Base-by-base conservation (phyloP, 768 basidiomycete genomes). In the Suillus brevipes region DNA sequence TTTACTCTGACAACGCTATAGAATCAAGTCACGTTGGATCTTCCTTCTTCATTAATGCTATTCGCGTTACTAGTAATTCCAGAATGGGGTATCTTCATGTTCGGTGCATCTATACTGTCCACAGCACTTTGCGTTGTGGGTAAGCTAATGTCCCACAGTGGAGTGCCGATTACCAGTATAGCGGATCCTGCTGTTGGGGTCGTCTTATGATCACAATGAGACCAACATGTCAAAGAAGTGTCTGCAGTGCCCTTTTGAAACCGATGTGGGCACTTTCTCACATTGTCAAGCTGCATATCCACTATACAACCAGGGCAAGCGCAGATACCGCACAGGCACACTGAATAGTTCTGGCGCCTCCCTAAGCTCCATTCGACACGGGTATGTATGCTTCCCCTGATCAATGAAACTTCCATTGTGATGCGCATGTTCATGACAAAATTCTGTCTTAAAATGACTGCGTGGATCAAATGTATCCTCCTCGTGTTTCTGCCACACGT, bases 331-430 rank as follows among this genome's bases (percentile, higher is more conserved):
- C 31, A 42, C 58, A 59, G 58, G 58, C 58, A 59, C 58, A 42
- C 53, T 34, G 20, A 7, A 55, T 34, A 55, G 31, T 18, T 59
- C 25, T 42, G 58, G 28, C 18, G 25, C 53, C 53, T 59, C 53
- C 10, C 40, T 59, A 66, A 69, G 62, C 43, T 58, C 69, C 52
- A 67, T 59, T 28, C 10, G 40, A 42, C 58, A 40, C 57, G 57
- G 57, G 37, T 58, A 36, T 37, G 49, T 28, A 59, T 42, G 62
- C 65, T 68, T 66, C 68, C 71, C 72, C 75, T 78, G 73, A 66
- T 68, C 64, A 67, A 67, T 65, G 60, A 53, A 49, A 67, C 75
- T 78, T 76, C 75, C 75, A 76, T 76, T 76, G 56, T 76, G 75
- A 76, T 76, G 76, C 76, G 75, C 75, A 76, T 76, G 75, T 75